Base-by-base conservation (phyloP, 73 alveolate species). In the Paraurostyla sp. region DNA sequence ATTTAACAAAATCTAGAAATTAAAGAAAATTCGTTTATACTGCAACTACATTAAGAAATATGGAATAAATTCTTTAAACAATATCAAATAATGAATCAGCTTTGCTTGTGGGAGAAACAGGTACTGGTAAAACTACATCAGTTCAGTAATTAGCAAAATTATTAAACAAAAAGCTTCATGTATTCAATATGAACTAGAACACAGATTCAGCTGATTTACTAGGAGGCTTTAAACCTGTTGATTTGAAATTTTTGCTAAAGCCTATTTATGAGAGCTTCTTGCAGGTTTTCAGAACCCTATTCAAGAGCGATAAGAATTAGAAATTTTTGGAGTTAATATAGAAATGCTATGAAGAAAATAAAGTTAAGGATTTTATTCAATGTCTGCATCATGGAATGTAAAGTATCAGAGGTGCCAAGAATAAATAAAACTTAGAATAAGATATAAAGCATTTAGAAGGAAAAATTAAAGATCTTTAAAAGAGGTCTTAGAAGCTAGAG, bases 151-250 rank as follows among this genome's bases (percentile, higher is more conserved):
- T 97, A 62, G 97, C 99, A 29, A 91, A 94, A 40, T 73, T 96
- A 56, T 89, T 97, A 71, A 94, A 95, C 56, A 95, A 89, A 73
- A 97, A 94, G 88, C 93, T 98, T 32, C 95, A 97, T 89, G 98
- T 98, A 9, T 96, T 95, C 73, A 98, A 98, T 87, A 76, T 98
- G 96, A 93, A 97, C 65, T 97, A 98, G 89, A 96, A 95, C 58
- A 95, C 99, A 4, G 99, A 98, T 76, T 94, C 98, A 54, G 85
- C 97, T 33, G 99, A 98, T 83, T 82, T 98, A 46, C 87, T 98
- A n/a, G 99, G 99, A 46, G 99, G 99, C 52, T 98, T 96, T 69
- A 98, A 97, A 76, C 99, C 99, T 25, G 95, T 98, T 49, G 97
- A 97, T 57, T 90, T 94, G 30, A 95, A 94, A 62, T 86, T 88